Evolutionary conservation across 1,284 basidiomycete genomes (phyloP), one percentile per base, ranked within the genome.

Genomic region (Ganoderma boninense): DNA sequence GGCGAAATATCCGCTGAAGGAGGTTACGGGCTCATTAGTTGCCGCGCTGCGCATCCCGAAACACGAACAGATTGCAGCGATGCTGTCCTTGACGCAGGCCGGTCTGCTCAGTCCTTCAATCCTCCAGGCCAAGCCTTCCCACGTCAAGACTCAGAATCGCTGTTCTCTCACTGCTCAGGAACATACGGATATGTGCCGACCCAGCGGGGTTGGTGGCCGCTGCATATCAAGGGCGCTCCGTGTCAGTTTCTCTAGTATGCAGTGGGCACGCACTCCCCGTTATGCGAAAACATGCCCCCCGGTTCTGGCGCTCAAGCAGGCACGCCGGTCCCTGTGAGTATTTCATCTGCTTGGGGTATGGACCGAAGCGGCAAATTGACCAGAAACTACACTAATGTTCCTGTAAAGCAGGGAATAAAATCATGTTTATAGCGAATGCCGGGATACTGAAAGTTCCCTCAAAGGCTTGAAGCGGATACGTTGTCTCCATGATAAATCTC

Each of bases 91-190:
- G 8, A 52, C 49, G 49, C 23, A 32, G 23, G 49, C 14, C 49
- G 49, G 49, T 54, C 49, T 54, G 49, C 11, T 49, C n/a, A 49
- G n/a, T 49, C n/a, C 46, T 54, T 54, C 49, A 26, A 54, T 13
- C 4, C 49, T 2, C 49, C 13, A 4, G 49, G 49, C 57, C 57
- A 60, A 60, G 57, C 35, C n/a, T 60, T 60, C 57, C 20, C 57
- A 60, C 20, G 38, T 60, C 32, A 4, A 10, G 6, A 60, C 8
- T 18, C 8, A 8, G 38, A 38, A 60, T 10, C 35, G 20, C 40
- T 29, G 29, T 57, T 29, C 18, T 60, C 57, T 38, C 57, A 60
- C 57, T 23, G 57, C 57, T n/a, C 35, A 60, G 57, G 35, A 23
- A 57, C 56, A 10, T 35, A 35, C 56, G 56, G n/a, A 40, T 23